These are phyloP conservation scores for Simplicillium aogashimaense DNA, from an alignment of 2,329 filamentous ascomycete genomes.

Conservation along the genomic window DNA sequence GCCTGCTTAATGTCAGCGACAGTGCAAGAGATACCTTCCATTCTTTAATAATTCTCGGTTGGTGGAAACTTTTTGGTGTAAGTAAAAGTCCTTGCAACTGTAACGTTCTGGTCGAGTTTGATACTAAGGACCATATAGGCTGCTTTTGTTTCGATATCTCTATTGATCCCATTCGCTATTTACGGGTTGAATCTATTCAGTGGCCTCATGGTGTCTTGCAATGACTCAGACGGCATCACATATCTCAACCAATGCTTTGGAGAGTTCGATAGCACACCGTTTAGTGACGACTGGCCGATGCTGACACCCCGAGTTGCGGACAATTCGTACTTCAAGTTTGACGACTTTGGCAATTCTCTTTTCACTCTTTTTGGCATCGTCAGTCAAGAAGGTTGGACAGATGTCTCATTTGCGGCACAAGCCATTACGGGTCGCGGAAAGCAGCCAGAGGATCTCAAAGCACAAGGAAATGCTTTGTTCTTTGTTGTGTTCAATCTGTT, in stretches of 20 bases:
- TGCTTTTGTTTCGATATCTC: conserved; percentile 85
- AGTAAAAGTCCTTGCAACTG: conserved; percentile 18
- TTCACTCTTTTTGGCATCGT: conserved; percentile 99
- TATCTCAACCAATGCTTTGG: conserved; percentile 69
- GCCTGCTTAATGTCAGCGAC: conserved; percentile 90
- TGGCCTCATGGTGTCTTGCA: conserved; percentile 70
- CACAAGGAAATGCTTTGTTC: conserved; percentile 83
- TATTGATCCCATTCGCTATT: conserved; percentile 92
- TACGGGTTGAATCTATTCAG: conserved; percentile 92
- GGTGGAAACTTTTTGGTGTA: conserved; percentile 85
- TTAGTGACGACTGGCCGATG: conserved; percentile 64
- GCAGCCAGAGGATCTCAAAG: conserved; percentile 60
- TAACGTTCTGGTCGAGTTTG: neutral
- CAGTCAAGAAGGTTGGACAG: conserved; percentile 94
- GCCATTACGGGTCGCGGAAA: conserved; percentile 66
- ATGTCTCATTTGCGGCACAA: conserved; percentile 80
- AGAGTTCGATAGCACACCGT: conserved; percentile 70
- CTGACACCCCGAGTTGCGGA: conserved; percentile 70
- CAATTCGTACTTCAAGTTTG: conserved; percentile 85
- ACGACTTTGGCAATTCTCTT: conserved; percentile 85
- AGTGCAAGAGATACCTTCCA: conserved; percentile 95
- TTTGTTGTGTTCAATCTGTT: conserved; percentile 95
- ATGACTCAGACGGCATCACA: conserved; percentile 44
- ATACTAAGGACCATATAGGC: conserved; percentile 32
- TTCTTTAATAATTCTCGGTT: conserved; percentile 85